Conservation (phyloP, 495 filamentous ascomycete genomes). For the Penicillium soppii region DNA sequence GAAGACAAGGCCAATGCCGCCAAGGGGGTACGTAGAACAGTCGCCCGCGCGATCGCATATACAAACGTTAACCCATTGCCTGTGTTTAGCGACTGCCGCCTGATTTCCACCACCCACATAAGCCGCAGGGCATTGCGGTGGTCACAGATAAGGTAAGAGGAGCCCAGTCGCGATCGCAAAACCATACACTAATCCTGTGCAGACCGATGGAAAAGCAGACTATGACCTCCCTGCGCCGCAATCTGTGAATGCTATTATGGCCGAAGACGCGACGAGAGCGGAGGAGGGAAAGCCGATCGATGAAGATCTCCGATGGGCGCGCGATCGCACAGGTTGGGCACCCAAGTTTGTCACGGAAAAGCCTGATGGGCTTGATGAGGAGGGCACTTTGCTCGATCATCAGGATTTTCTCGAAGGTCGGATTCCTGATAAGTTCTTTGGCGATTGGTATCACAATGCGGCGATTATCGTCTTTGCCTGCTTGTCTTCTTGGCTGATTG, state of each 20-base stretch:
- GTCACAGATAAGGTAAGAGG: conserved; percentile 66
- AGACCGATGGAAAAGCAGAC: conserved; percentile 67
- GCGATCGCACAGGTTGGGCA: conserved; percentile 79
- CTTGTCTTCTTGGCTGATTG: conserved; percentile 84
- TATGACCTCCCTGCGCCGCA: conserved; percentile 78
- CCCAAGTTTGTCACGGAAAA: conserved; percentile 70
- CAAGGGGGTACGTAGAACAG: conserved; percentile 61
- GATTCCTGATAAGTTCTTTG: conserved; percentile 87
- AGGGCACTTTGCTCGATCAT: conserved; percentile 77
- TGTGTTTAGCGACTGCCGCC: conserved; percentile 53
- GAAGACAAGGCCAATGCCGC: conserved; percentile 82
- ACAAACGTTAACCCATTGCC: conserved; percentile 19
- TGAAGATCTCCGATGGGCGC: conserved; percentile 66
- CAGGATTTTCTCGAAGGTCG: conserved; percentile 81
- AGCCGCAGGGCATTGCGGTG: conserved; percentile 66
- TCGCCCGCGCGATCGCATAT: background rate
- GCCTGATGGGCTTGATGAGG: conserved; percentile 49
- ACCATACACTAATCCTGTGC: background rate
- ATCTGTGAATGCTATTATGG: conserved; percentile 61
- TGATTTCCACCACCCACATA: conserved; percentile 62
- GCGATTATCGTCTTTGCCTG: conserved; percentile 91
- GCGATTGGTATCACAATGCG: conserved; percentile 98
- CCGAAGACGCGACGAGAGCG: conserved; percentile 44
- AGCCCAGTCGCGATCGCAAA: background rate
- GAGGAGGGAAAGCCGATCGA: conserved; percentile 43